Evolutionary conservation across 2,329 filamentous ascomycete genomes (phyloP).

Genomic region (Blumeria hordei): DNA sequence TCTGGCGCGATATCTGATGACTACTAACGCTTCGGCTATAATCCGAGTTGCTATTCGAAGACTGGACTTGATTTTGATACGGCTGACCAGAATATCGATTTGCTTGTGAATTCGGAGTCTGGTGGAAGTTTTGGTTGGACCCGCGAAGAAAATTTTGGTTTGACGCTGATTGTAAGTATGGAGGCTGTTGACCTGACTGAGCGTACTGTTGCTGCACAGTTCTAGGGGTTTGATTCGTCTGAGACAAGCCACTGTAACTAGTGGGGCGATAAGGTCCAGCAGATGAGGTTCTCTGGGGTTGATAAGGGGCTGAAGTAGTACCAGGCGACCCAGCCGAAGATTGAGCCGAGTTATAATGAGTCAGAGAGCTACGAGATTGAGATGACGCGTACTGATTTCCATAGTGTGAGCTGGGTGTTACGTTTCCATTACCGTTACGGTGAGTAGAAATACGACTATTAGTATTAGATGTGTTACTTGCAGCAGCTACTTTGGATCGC

Average conservation of each 20-base stretch:
- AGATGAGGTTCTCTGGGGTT: constrained; percentile 8
- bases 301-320: constrained; percentile 11
- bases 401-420: constrained; percentile 8
- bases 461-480: constrained; percentile 6
- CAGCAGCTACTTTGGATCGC: constrained; percentile 11
- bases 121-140: constrained; percentile 7
- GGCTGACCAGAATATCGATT: neutral
- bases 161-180: constrained; percentile 9
- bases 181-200: constrained; percentile 6
- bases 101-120: neutral
- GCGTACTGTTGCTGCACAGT: constrained; percentile 11
- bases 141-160: constrained; percentile 9
- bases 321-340: constrained; percentile 13
- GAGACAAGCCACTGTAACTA: constrained; percentile 11
- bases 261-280: constrained; percentile 11
- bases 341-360: constrained; percentile 9
- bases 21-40: constrained; percentile 11
- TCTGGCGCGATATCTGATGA: constrained; percentile 9
- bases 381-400: constrained; percentile 14
- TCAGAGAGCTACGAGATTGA: constrained; percentile 5
- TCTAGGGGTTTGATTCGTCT: constrained; percentile 12
- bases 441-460: constrained; percentile 8
- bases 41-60: constrained; percentile 10
- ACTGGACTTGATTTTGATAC: constrained; percentile 10
- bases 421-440: constrained; percentile 7